Base-by-base conservation (phyloP, 164 flowering plant genomes). In the Sedum album region DNA sequence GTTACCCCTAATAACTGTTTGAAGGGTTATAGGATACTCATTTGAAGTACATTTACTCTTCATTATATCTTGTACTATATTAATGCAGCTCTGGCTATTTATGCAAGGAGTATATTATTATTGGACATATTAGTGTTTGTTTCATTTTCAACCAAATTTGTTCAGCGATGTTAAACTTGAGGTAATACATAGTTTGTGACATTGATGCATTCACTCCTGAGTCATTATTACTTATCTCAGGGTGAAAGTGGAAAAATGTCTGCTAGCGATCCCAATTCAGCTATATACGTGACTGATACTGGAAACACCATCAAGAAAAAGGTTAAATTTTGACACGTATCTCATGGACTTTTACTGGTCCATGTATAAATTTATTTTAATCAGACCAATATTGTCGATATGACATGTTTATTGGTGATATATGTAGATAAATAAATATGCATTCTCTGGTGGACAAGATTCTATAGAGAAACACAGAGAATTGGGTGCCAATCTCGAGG, bases 191-290 rank as follows among this genome's bases (percentile, higher is more conserved):
- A 28, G 18, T 63, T 51, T 48, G 39, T 1, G 33, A 15, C 38
- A 9, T 71, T 35, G 44, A 8, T 4, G 7, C 33, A 57, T 26
- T 15, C 5, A 15, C 31, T 26, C n/a, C 14, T 21, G 7, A 21
- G 3, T 5, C 8, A 7, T 23, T 53, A 21, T 11, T 21, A 23
- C 57, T 65, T 36, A 60, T 49, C 81, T 78, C 86, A 94, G 97
- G 99, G 99, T 31, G 97, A 94, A 77, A 79, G 84, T 3, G 99
- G 99, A 18, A 94, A 94, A 83, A 94, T 91, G 97, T 88, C 93
- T n/a, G 96, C 97, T 14, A 87, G 96, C 76, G 97, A 91, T 80
- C 89, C 97, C 60, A 91, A 88, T 83, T 91, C 99, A 70, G 95
- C 99, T 39, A 90, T 94, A 74, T 91, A 89, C 75, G 96, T 94